Conservation (phyloP, 108 stramenopile genomes). For the Cyclotella distinguenda region DNA sequence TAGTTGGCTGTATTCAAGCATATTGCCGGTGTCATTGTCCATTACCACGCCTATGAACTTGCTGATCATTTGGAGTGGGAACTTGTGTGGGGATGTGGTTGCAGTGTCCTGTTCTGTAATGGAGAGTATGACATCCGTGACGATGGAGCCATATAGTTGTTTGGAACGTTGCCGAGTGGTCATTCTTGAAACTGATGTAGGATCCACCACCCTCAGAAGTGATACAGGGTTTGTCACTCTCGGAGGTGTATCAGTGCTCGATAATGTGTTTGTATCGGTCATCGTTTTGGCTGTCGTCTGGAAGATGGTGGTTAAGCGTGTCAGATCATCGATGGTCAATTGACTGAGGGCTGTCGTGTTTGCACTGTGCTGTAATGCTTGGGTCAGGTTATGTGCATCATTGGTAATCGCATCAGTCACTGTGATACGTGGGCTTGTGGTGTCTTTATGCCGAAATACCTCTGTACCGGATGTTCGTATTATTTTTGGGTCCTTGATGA, state of each 20-base stretch:
- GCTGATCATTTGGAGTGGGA: background rate
- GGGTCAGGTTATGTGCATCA: background rate
- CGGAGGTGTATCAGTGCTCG: too few species aligned
- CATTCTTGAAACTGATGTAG: too few species aligned
- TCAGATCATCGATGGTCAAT: too few species aligned
- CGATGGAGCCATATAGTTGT: background rate
- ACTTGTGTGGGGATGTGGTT: background rate
- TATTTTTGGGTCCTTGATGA: background rate
- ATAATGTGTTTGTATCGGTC: too few species aligned
- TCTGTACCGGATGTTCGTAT: background rate
- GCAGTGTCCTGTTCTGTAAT: background rate
- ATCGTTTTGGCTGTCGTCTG: too few species aligned
- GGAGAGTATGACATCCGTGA: background rate
- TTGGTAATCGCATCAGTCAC: background rate
- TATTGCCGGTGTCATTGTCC: background rate
- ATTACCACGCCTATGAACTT: background rate
- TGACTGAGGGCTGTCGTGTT: too few species aligned
- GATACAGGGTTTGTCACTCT: too few species aligned
- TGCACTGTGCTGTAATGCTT: background rate
- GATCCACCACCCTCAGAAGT: too few species aligned
- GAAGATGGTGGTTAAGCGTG: too few species aligned
- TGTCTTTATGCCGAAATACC: background rate
- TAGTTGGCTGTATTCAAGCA: constrained; percentile 2
- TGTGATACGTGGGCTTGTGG: background rate
- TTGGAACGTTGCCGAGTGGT: too few species aligned